These are phyloP conservation scores for Raddia guianensis DNA, from an alignment of 176 grass and related monocot species.

Conservation along the genomic window DNA sequence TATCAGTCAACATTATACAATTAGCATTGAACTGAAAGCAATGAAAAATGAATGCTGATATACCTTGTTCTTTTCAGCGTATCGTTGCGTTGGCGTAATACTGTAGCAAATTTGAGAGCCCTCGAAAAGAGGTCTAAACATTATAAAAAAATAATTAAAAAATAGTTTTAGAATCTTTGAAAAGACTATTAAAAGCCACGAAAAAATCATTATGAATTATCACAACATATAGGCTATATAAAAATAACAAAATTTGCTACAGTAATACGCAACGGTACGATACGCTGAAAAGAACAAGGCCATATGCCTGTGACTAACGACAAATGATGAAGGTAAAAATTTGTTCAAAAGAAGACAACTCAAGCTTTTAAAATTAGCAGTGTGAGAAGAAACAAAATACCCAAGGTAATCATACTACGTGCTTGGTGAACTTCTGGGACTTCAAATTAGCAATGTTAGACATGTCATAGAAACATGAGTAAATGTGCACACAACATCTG, in stretches of 20 bases:
- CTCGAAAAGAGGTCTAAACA: no score
- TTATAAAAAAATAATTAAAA: no score
- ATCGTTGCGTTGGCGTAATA: no score
- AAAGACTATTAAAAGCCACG: no score
- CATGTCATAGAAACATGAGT: neutral
- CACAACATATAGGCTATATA: no score
- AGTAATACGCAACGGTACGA: no score
- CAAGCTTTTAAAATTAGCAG: conserved; percentile 19
- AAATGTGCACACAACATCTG: neutral
- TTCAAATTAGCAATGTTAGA: conserved; percentile 2
- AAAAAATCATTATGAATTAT: no score
- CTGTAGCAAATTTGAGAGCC: no score
- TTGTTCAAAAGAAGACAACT: conserved; percentile 1
- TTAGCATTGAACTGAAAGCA: conserved; percentile 22
- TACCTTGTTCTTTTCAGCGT: no score
- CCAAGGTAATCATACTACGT: conserved; percentile 15
- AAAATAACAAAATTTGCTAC: no score
- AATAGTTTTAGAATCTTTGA: no score
- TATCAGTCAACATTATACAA: conserved; percentile 28
- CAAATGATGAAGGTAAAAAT: neutral
- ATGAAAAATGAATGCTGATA: conserved; percentile 10
- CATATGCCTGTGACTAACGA: conserved; percentile 14
- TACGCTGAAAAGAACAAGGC: no score
- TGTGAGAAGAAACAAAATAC: conserved; percentile 26
- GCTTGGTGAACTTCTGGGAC: neutral